These are phyloP conservation scores for Scolecobasidium constrictum DNA, from an alignment of 2,329 filamentous ascomycete genomes.

Conservation along the genomic window DNA sequence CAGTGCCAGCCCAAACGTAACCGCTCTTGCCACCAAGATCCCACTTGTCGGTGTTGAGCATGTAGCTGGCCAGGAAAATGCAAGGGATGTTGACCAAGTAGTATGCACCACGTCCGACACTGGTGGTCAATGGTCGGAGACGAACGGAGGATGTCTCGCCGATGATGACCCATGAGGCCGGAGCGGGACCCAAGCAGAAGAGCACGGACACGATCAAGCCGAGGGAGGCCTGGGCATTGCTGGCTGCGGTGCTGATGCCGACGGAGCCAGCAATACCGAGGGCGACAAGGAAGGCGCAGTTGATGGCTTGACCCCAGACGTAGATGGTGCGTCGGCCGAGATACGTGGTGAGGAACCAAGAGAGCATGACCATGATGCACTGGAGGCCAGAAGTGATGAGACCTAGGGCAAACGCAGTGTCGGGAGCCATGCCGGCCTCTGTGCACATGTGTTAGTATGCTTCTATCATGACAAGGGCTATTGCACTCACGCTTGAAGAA, in stretches of 20 bases:
- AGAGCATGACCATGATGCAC: slow-evolving; percentile 42
- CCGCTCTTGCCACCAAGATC: slow-evolving; percentile 80
- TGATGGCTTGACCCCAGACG: slow-evolving; percentile 51
- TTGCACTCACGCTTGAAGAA: slow-evolving; percentile 37
- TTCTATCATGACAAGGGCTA: slow-evolving; percentile 30
- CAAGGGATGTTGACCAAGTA: slow-evolving; percentile 76
- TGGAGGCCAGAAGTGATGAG: slow-evolving; percentile 54
- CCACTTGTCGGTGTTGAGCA: slow-evolving; percentile 82
- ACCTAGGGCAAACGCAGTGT: slow-evolving; percentile 43
- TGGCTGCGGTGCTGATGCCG: slow-evolving; percentile 42
- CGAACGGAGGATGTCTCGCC: slow-evolving; percentile 73
- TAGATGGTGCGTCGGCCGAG: slow-evolving; percentile 68
- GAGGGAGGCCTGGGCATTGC: slow-evolving; percentile 59
- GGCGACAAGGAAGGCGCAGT: slow-evolving; percentile 60
- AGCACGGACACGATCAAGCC: slow-evolving; percentile 30
- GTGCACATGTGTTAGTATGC: slow-evolving; percentile 39
- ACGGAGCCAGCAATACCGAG: slow-evolving; percentile 77
- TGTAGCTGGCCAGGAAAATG: slow-evolving; percentile 76
- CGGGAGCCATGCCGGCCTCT: slow-evolving; percentile 8
- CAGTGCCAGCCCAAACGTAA: slow-evolving; percentile 79
- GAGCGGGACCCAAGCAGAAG: slow-evolving; percentile 23
- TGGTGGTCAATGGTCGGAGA: slow-evolving; percentile 83
- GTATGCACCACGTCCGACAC: slow-evolving; percentile 67
- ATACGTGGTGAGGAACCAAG: slow-evolving; percentile 68
- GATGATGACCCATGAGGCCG: slow-evolving; percentile 82